These are phyloP conservation scores for Crotalaria pallida DNA, from an alignment of 306 rosid genomes.

Conservation along the genomic window DNA sequence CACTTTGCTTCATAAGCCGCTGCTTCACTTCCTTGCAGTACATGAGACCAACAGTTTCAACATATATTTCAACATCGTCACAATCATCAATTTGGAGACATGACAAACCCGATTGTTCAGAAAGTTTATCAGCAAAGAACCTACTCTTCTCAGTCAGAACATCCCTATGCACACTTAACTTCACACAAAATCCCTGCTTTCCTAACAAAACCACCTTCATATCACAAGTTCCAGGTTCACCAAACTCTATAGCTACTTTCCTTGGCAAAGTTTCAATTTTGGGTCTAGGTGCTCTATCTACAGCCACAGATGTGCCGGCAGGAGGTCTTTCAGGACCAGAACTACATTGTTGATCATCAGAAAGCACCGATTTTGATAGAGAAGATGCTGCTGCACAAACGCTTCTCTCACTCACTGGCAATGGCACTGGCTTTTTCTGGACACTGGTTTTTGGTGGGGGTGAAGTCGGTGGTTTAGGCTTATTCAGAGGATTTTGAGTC, in stretches of 20 bases:
- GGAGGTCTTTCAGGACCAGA: conserved; percentile 41
- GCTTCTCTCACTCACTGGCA: conserved; percentile 48
- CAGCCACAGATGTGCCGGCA: conserved; percentile 37
- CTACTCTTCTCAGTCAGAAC: conserved; percentile 60
- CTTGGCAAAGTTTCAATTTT: conserved; percentile 73
- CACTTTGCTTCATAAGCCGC: conserved; percentile 82
- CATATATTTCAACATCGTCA: conserved; percentile 89
- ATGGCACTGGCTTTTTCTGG: conserved; percentile 49
- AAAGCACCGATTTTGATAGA: conserved; percentile 43
- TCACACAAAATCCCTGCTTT: conserved; percentile 89
- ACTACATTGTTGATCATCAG: conserved; percentile 47
- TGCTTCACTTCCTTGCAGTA: conserved; percentile 93
- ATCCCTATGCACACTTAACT: conserved; percentile 76
- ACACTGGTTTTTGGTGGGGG: conserved; percentile 49
- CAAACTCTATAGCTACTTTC: conserved; percentile 95
- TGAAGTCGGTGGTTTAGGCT: conserved; percentile 57
- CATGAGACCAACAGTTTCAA: conserved; percentile 89
- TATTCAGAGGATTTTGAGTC: conserved; percentile 67
- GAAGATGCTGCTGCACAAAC: conserved; percentile 29
- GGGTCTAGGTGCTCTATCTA: conserved; percentile 61
- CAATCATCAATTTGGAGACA: conserved; percentile 73
- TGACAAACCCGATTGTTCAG: conserved; percentile 40
- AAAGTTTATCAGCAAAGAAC: conserved; percentile 62
- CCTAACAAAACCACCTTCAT: conserved; percentile 77
- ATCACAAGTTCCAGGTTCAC: conserved; percentile 91